Percentiles rank a stretch among this genome's conserved stretches.
These are phyloP conservation scores for Fraxinus excelsior DNA, from an alignment of 257 asterid species.

Conservation along the genomic window DNA sequence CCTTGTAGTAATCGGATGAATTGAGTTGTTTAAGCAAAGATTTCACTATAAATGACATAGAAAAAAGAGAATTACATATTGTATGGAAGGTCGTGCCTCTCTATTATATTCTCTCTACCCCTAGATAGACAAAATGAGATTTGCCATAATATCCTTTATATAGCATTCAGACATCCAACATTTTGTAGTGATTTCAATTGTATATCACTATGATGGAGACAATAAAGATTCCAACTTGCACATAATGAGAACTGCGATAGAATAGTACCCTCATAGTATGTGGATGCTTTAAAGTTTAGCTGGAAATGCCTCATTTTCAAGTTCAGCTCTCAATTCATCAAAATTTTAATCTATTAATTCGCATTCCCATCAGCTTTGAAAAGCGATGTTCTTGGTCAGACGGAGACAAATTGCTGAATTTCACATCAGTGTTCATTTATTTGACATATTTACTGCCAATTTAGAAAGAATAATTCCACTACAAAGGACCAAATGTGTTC, in stretches of 20 bases:
- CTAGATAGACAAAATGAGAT: background rate
- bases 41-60: too few species aligned
- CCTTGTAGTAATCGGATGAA: background rate
- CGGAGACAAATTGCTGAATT: background rate
- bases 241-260: background rate
- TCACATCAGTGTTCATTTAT: conserved; percentile 7
- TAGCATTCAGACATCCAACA: background rate
- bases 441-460: conserved; percentile 3
- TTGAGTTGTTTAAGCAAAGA: too few species aligned
- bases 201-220: background rate
- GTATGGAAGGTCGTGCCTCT: background rate
- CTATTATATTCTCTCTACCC: background rate
- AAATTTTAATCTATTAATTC: conserved; percentile 2
- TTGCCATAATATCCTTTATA: background rate
- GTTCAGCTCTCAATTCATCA: background rate
- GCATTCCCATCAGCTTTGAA: conserved; percentile 12
- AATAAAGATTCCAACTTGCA: background rate
- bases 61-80: too few species aligned
- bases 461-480: conserved; percentile 7
- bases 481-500: background rate
- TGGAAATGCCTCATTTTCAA: conserved; percentile 1
- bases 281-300: background rate
- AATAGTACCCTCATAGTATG: background rate
- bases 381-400: background rate
- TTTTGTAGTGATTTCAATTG: conserved; percentile 2